Evolutionary conservation across 2,329 filamentous ascomycete genomes (phyloP), one percentile per base, ranked within the genome.

Genomic region (Aspergillus felis): DNA sequence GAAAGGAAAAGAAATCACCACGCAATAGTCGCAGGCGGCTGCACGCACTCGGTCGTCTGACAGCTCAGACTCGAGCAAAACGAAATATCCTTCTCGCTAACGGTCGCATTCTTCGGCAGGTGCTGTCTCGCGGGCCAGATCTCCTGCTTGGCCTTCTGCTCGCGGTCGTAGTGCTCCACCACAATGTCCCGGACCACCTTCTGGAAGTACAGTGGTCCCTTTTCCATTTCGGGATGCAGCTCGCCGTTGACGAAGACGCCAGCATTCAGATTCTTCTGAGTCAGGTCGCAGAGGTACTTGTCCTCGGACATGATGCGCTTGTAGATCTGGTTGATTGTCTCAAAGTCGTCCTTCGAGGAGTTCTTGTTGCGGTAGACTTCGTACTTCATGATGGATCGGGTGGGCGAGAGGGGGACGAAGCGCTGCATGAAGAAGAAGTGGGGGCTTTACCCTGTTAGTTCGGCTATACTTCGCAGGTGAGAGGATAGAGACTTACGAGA

Each of bases 261-360:
- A 0, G 79, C 75, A 68, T 82, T 82, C 59, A 88, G 75, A 67
- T 86, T 87, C 68, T 78, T 78, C 67, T 88, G 85, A 0, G 82
- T 79, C 4, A 76, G 76, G 57, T 78, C 73, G 72, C 84, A 87
- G n/a, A 87, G 79, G 20, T 80, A 75, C 64, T 87, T 87, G 74
- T 87, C 84, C 68, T 88, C 85, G 1, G 79, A 79, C 81, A 87
- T 82, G 71, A 87, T 80, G 38, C 82, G 81, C 73, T 85, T 85
- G 77, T 86, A 87, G 61, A 84, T 81, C 55, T 79, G 68, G 69
- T 78, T 81, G 69, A 87, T 82, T 50, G 76, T 66, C 4, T 79
- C 71, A 65, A 88, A 87, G 55, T 85, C 80, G 32, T 81, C 81
- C 32, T 86, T 80, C 20, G 75, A 79, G 1, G 84, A 79, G 66